Percentiles rank a stretch among this genome's conserved stretches.
Conservation (phyloP, 140 eudicot genomes). For the Anethum foeniculum region DNA sequence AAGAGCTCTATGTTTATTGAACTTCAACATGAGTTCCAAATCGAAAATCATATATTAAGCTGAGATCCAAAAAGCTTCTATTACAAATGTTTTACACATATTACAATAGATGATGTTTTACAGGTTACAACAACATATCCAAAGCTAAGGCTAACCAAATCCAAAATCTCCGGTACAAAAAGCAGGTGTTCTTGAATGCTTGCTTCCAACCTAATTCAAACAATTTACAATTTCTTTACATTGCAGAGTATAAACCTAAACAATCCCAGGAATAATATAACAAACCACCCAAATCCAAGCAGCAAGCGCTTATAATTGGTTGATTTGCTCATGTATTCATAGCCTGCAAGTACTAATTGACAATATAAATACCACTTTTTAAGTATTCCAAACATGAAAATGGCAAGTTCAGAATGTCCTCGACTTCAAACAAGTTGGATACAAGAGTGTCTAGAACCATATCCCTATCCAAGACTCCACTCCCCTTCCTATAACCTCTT, state of each 20-base stretch:
- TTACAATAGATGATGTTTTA: background rate
- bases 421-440: constrained; percentile 46
- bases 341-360: constrained; percentile 23
- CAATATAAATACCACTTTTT: constrained; percentile 48
- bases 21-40: background rate
- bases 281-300: background rate
- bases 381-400: constrained; percentile 63
- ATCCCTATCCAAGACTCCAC: constrained; percentile 23
- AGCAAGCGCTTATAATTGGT: background rate
- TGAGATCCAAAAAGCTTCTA: background rate
- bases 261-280: background rate
- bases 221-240: background rate
- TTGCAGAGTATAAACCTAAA: background rate
- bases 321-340: background rate
- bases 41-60: background rate
- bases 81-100: background rate
- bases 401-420: constrained; percentile 34
- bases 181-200: background rate
- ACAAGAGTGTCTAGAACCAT: constrained; percentile 37
- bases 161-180: background rate
- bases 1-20: background rate
- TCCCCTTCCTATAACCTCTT: constrained; percentile 41
- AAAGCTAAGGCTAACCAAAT: background rate
- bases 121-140: background rate
- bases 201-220: background rate